Base-by-base conservation (phyloP, 148 eudicot species). In the Camellia lanceoleosa region DNA sequence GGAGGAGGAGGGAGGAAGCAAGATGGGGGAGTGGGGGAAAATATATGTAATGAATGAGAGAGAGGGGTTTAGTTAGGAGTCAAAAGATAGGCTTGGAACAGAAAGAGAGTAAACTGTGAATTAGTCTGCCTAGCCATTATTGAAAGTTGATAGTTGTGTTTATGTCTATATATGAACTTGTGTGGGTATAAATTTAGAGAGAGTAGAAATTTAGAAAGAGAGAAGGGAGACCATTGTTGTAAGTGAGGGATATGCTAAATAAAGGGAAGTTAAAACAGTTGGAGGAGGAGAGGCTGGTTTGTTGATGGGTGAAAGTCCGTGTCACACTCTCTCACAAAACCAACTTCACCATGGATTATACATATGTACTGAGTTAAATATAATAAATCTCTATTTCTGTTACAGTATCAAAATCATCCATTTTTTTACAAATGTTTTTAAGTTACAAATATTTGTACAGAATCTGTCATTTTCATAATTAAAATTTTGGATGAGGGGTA, bases 251-350 rank as follows among this genome's bases (percentile, higher is more conserved):
- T 63, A 20, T 18, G 79, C 79, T 76, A 64, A 76, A 76, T 76
- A 16, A 46, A 71, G 59, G 79, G 79, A 23, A 70, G 38, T 30
- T 68, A 18, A 72, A 14, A 49, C 67, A 70, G 75, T 79, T 69
- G 81, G 81, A 69, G 68, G 70, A 58, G 81, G 81, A 56, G 81
- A 79, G 55, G 56, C 70, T 79, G 55, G 56, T 79, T 79, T 18
- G 75, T 79, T 69, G 70, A 79, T 70, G 7, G 72, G 15, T 30
- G 38, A 51, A 15, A 79, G n/a, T 75, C 79, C 75, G 75, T 70
- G 56, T 79, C 75, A 79, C 75, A 68, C 81, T 69, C 74, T 58
- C 70, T 70, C 81, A 43, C 81, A 69, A 58, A 30, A 64, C 49
- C 56, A 79, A 30, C 68, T 43, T 42, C 81, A 79, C 75, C 68